Percentiles rank a stretch among this genome's conserved stretches.
These are phyloP conservation scores for Naganishia sp. DNA, from an alignment of 1,284 basidiomycete genomes.

Conservation along the genomic window DNA sequence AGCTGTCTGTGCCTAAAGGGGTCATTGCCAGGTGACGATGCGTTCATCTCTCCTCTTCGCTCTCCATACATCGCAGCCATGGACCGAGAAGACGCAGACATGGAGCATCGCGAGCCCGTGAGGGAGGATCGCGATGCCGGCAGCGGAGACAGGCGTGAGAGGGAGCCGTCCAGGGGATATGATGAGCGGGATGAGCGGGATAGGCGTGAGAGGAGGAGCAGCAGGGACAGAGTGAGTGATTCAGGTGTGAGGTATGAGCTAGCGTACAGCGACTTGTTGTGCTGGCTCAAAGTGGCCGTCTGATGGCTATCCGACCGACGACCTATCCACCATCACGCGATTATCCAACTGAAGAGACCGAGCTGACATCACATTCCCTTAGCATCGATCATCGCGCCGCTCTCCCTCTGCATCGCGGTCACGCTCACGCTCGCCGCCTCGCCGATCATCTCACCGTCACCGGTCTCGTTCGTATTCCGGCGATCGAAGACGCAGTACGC, in stretches of 20 bases:
- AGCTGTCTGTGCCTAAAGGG: neutral
- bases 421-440: conserved; percentile 54
- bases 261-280: neutral
- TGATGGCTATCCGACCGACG: neutral
- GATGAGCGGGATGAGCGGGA: conserved; percentile 27
- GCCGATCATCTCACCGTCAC: conserved; percentile 64
- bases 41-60: neutral
- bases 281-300: neutral
- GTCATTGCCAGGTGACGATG: neutral
- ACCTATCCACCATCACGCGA: neutral
- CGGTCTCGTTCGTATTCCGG: conserved; percentile 59
- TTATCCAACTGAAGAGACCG: neutral
- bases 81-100: conserved; percentile 29
- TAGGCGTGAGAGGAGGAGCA: conserved; percentile 26
- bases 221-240: conserved; percentile 21
- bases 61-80: neutral
- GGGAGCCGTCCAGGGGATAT: conserved; percentile 16
- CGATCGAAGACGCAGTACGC: conserved; percentile 30
- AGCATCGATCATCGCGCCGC: conserved; percentile 30
- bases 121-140: neutral
- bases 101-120: conserved; percentile 3
- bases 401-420: conserved; percentile 10
- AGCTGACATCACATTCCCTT: neutral
- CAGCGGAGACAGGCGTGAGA: conserved; percentile 8
- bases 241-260: neutral